Evolutionary conservation across 768 basidiomycete genomes (phyloP), one percentile per base, ranked within the genome.

Genomic region (Galerina sulciceps): DNA sequence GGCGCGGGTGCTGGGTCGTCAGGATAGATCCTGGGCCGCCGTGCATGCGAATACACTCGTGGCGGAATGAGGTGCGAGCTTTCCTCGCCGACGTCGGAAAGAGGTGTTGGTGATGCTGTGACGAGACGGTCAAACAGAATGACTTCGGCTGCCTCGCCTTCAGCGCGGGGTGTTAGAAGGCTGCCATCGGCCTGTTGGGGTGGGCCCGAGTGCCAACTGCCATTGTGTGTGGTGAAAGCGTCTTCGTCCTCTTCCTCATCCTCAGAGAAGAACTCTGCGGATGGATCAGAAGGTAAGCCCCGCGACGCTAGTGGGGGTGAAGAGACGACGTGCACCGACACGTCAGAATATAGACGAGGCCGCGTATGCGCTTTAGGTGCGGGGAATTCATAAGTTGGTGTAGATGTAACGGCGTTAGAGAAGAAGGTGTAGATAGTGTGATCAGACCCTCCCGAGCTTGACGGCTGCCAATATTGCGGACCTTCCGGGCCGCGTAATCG

Each of bases 381-480:
- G 15, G 77, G 67, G 57, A 76, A 74, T 26, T 65, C 54, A 53
- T 68, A 73, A 23, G 67, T 61, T 2, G 75, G 76, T 31, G 68
- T 67, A 36, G 75, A 74, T 4, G 80, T 73, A 26, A 83, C 81
- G 8, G 78, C 71, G 45, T 74, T 64, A 10, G 78, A 68, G 65
- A 86, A 84, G 66, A 84, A 84, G 2, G 81, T 79, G 54, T 82
- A 81, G 48, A 80, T 66, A 44, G 53, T 55, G 62, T 44, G 63
- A 53, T 60, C 48, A 5, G 63, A 31, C 11, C 60, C 54, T 41
- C 63, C 55, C 41, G 61, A 55, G 20, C 40, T 55, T 15, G 50
- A 62, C 20, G 63, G 64, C 50, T 79, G 78, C 78, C 79, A 80
- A 51, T 79, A 79, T 45, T 71, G 68, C 10, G 75, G 73, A 6